Conservation (phyloP, 345 rosid species). For the Draba incana region DNA sequence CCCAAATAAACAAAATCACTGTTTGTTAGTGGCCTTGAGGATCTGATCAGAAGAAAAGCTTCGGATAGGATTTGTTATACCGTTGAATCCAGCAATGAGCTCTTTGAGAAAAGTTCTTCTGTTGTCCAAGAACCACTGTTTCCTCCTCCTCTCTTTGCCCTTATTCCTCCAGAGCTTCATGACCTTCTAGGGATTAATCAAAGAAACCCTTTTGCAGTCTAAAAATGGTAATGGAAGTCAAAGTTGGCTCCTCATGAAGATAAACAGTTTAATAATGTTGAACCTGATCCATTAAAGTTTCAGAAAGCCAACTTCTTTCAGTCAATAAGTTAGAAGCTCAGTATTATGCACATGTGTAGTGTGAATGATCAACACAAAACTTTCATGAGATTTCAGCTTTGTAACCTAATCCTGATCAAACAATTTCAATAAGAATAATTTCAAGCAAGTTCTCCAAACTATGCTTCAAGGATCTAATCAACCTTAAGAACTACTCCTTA, state of each 20-base stretch:
- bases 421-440: not conserved
- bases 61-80: no score
- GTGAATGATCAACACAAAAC: not conserved
- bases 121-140: not conserved
- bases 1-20: no score
- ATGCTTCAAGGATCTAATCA: no score
- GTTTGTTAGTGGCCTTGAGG: conserved; percentile 10
- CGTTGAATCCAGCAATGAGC: no score
- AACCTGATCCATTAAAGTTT: not conserved
- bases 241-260: conserved; percentile 6
- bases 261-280: not conserved
- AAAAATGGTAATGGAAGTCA: not conserved
- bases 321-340: no score
- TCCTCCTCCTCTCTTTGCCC: not conserved
- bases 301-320: not conserved
- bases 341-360: not conserved
- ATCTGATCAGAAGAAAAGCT: conserved; percentile 13
- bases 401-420: not conserved
- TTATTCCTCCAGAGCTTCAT: conserved; percentile 1
- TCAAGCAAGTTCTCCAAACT: no score
- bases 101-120: no score
- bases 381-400: not conserved
- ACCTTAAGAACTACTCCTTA: no score
- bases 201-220: not conserved
- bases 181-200: not conserved